Percentiles rank a stretch among this genome's conserved stretches.
phyloP scores from a whole-genome alignment of 805 yeast species.

The Kazachstania viticola region DNA sequence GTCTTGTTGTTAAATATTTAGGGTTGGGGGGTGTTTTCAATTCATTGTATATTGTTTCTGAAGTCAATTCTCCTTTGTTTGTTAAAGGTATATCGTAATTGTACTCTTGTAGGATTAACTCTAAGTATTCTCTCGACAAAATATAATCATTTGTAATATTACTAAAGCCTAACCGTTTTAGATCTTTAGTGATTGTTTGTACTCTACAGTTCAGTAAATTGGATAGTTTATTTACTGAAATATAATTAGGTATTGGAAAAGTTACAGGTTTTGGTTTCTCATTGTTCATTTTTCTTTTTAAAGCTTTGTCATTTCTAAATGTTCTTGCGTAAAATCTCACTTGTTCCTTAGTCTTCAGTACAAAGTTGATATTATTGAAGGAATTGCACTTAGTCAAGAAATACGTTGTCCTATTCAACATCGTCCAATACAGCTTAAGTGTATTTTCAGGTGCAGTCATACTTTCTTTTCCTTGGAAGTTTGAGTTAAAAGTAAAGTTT shows the following conservation, averaged over 20 bases:
- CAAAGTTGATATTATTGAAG: no score
- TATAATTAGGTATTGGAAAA: slow-evolving; percentile 53
- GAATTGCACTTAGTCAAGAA: no score
- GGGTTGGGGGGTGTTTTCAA: slow-evolving; percentile 45
- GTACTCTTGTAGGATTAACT: slow-evolving; percentile 78
- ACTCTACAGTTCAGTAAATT: slow-evolving; percentile 56
- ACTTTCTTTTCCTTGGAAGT: no score
- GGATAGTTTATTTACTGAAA: slow-evolving; percentile 71
- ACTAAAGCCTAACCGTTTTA: slow-evolving; percentile 65
- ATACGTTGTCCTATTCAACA: no score
- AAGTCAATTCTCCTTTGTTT: slow-evolving; percentile 23
- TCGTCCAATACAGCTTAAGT: no score
- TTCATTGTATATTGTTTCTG: slow-evolving; percentile 45
- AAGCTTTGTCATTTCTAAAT: slow-evolving; percentile 4
- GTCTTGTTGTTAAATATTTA: slow-evolving; percentile 46
- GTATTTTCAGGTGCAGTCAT: no score
- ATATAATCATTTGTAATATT: slow-evolving; percentile 60
- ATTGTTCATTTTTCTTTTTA: neutral
- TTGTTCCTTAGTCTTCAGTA: no score
- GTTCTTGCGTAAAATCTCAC: slow-evolving; percentile 13
- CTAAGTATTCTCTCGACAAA: slow-evolving; percentile 75
- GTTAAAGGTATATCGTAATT: slow-evolving; percentile 56
- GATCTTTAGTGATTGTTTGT: slow-evolving; percentile 42
- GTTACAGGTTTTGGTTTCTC: slow-evolving; percentile 11
- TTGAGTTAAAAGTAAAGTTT: no score